These are phyloP conservation scores for Gracilariopsis chorda DNA, from an alignment of 23 red algal species.

Conservation along the genomic window DNA sequence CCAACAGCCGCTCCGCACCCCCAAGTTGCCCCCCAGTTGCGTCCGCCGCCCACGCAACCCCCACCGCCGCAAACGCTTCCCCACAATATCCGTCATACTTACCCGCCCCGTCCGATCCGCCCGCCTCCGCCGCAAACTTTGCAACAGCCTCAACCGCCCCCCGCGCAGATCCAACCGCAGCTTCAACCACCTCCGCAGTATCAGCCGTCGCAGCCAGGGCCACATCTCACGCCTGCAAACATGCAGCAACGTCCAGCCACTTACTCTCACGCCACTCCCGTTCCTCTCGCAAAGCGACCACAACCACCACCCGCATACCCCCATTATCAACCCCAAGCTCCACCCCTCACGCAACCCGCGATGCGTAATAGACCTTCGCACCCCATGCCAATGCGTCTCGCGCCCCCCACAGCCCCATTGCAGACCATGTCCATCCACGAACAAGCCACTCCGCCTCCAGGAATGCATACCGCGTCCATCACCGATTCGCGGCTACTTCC, in stretches of 20 bases:
- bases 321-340: background rate
- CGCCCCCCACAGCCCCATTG: background rate
- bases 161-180: background rate
- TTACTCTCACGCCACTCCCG: background rate
- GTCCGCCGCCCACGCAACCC: background rate
- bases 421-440: conserved; percentile 2
- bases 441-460: conserved; percentile 7
- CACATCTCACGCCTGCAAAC: background rate
- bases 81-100: background rate
- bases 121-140: background rate
- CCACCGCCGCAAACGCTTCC: background rate
- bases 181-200: background rate
- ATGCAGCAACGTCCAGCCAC: conserved; percentile 29
- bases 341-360: background rate
- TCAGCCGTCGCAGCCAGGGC: background rate
- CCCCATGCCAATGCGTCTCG: background rate
- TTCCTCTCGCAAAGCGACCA: background rate
- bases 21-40: background rate
- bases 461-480: conserved; percentile 31
- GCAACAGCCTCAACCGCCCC: background rate
- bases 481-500: conserved; percentile 43
- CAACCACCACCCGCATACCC: background rate
- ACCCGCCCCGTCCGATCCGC: conserved; percentile 39
- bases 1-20: background rate
- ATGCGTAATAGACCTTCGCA: background rate